phyloP scores from a whole-genome alignment of 805 yeast genomes.

The Monosporozyma solicola region DNA sequence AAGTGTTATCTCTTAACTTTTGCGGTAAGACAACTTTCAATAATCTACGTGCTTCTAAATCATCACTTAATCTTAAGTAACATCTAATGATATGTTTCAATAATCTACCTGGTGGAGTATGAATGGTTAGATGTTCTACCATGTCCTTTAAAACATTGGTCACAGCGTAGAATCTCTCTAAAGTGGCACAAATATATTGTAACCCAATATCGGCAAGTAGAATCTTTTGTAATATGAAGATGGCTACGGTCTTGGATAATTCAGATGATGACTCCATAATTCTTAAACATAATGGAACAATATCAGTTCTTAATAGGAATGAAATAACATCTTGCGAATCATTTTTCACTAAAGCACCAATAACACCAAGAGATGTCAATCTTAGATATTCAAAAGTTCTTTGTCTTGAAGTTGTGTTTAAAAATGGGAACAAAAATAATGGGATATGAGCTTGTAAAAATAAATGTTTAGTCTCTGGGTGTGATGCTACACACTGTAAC shows the following conservation, averaged over 20 bases:
- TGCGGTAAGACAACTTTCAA: slow-evolving; percentile 77
- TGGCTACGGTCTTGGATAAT: slow-evolving; percentile 90
- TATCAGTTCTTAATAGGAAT: slow-evolving; percentile 87
- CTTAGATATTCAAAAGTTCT: slow-evolving; percentile 90
- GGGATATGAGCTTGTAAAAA: slow-evolving; percentile 90
- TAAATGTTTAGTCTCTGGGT: slow-evolving; percentile 76
- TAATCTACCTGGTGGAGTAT: slow-evolving; percentile 67
- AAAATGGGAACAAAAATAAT: slow-evolving; percentile 82
- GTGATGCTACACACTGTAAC: slow-evolving; percentile 94
- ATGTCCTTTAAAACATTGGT: slow-evolving; percentile 76
- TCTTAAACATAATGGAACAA: slow-evolving; percentile 86
- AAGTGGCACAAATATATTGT: slow-evolving; percentile 87
- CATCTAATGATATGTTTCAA: slow-evolving; percentile 92
- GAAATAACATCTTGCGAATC: slow-evolving; percentile 93
- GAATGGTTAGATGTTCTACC: slow-evolving; percentile 75
- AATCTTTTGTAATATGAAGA: slow-evolving; percentile 89
- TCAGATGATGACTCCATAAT: slow-evolving; percentile 96
- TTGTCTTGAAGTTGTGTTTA: slow-evolving; percentile 84
- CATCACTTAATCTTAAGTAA: slow-evolving; percentile 82
- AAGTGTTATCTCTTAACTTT: slow-evolving; percentile 67
- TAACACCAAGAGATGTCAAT: slow-evolving; percentile 88
- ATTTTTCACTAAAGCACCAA: slow-evolving; percentile 93
- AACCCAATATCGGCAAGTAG: slow-evolving; percentile 87
- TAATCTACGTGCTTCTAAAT: slow-evolving; percentile 82
- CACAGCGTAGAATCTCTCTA: slow-evolving; percentile 90